Evolutionary conservation across 176 grass and related monocot species (phyloP), one percentile per base, ranked within the genome.

Genomic region (Elaeis guineensis): DNA sequence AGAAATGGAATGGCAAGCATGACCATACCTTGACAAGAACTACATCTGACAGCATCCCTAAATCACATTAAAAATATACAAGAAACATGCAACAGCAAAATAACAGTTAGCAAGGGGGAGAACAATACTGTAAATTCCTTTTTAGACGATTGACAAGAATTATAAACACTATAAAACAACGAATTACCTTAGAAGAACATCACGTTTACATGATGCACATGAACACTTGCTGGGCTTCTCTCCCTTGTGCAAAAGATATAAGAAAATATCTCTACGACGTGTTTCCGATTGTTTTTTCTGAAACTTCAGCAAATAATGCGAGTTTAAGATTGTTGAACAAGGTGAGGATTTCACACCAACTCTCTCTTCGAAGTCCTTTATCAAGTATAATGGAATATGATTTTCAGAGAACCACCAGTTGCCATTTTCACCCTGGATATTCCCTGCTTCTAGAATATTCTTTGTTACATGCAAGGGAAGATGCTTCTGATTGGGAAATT

Each of bases 331-430:
- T 39, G 48, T 63, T 64, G 51, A 57, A 80, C 59, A 58, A 72
- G 61, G 18, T 69, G 61, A 78, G 54, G 66, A 63, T 75, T 58
- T 79, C 64, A 11, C 21, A 25, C 50, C 60, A 69, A 68, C 24
- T 72, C 70, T 76, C 80, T 79, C 84, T 67, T 98, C 93, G 68
- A 85, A 98, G 56, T 81, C 73, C 69, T 83, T 86, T 51, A 92
- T 32, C 72, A 98, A 85, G 64, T 74, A 89, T 65, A 98, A 72
- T 51, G 93, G 93, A 55, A 98, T 67, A 76, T 98, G 78, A 73
- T 59, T 98, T 69, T 92, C 93, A 48, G 78, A 85, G 80, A 98
- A 98, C 93, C 93, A 98, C 51, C 83, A 66, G 54, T 78, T 92
- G 5, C 66, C 71, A 77, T 79, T 82, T 67, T 69, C 72, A 52